phyloP scores from a whole-genome alignment of 805 yeast genomes.

The Kuraishia floccosa region DNA sequence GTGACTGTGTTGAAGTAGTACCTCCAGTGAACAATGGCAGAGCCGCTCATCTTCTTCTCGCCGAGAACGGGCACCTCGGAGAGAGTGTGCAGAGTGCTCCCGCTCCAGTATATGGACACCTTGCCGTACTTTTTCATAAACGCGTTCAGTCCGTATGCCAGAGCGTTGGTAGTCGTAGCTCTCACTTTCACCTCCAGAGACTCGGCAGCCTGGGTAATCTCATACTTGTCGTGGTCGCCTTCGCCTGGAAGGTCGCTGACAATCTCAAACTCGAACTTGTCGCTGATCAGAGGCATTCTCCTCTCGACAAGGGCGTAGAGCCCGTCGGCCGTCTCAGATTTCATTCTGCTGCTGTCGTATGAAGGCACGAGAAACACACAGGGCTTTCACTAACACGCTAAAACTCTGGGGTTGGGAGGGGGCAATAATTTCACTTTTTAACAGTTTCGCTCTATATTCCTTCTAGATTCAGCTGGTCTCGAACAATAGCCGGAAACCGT shows the following conservation, averaged over 20 bases:
- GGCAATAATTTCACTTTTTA: no score
- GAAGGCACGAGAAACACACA: no score
- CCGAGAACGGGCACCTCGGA: conserved; percentile 3
- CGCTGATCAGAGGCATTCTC: not conserved
- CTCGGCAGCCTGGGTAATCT: not conserved
- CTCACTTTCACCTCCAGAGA: conserved; percentile 3
- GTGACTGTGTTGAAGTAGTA: conserved; percentile 5
- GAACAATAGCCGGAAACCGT: no score
- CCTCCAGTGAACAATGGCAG: conserved; percentile 1
- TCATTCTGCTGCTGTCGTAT: no score
- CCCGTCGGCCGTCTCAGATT: not conserved
- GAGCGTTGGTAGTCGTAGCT: conserved; percentile 3
- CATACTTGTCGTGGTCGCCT: not conserved
- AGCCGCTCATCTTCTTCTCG: conserved; percentile 1
- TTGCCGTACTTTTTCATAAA: conserved; percentile 3
- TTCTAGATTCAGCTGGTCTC: no score
- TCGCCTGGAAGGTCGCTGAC: not conserved
- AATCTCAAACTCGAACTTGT: not conserved
- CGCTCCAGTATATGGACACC: conserved; percentile 3
- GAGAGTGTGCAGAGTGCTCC: conserved; percentile 1
- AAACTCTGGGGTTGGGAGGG: no score
- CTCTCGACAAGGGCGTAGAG: not conserved
- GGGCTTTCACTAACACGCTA: no score
- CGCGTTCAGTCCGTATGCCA: conserved; percentile 4
- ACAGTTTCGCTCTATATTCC: no score